Base-by-base conservation (phyloP, 2,329 filamentous ascomycete species). In the Elsinoe necatrix region DNA sequence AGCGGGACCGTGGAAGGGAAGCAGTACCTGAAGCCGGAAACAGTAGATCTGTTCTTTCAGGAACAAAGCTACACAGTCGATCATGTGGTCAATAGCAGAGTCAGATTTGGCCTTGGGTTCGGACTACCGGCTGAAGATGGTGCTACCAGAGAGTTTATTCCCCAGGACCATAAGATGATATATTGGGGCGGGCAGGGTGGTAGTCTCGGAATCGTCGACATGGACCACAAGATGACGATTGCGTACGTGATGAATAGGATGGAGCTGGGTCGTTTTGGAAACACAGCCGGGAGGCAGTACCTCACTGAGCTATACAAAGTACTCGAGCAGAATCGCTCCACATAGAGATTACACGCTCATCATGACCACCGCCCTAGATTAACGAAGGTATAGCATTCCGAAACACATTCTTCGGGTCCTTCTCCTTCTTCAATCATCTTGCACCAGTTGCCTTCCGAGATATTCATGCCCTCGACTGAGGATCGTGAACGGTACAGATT, bases 31-130 rank as follows among this genome's bases (percentile, higher is more conserved):
- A 73, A 72, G 0, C 66, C 68, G 0, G 55, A 68, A 16, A 77
- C 74, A 0, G 66, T 77, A 5, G 71, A 76, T 5, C 61, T 71
- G 31, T 74, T 79, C 54, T 71, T 77, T 45, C 56, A 74, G 21
- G 72, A 77, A 48, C 76, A 78, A 60, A 42, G 69, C 0, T 61
- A 65, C 9, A 75, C 75, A 0, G 12, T 54, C 0, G 77, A 80
- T 59, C 57, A 75, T 4, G 73, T 72, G 1, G 47, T 74, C 0
- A 64, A 67, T 0, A 7, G 57, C 1, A 63, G 63, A 2, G 1
- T 75, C 0, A 68, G 72, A 1, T 75, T 73, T 43, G 76, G 75
- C 0, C 69, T 75, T 27, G 76, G 76, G 0, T 73, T 50, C 14
- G 23, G 9, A 14, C n/a, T 50, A 2, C 7, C 25, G 14, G 45